Base-by-base conservation (phyloP, 2,329 filamentous ascomycete genomes). In the Pseudocercospora fuligena region DNA sequence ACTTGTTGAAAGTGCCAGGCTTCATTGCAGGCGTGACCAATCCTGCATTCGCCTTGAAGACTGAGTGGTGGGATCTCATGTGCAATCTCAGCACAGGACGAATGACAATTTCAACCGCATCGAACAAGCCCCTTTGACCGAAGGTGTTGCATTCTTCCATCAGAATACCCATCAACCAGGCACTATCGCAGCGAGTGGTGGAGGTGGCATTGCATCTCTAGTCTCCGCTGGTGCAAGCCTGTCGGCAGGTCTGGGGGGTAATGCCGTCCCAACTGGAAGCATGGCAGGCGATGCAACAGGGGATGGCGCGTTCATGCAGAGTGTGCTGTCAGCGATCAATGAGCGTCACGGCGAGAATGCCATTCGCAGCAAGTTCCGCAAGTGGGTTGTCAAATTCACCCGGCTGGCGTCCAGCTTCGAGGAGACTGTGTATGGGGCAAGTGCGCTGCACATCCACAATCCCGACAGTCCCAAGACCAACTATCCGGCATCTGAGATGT, bases 1-100 rank as follows among this genome's bases (percentile, higher is more conserved):
- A 98, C 77, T 86, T 99, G 11, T 86, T 99, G 57, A 94, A 96
- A 74, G 95, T 99, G 0, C 94, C 95, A 6, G 95, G 95, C 1
- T 99, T 99, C 80, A 97, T 99, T 73, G 95, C 95, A 2, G 95
- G 95, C 65, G 95, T 99, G 47, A 99, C 94, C 1, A 99, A 99
- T 76, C 95, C 95, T 5, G 94, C 93, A 0, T 99, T 99, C 78
- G 93, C 94, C 68, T 89, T 93, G 75, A 94, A 98, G 75, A 92
- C 92, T 0, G 94, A 97, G 77, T 99, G 95, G 95, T 99, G 95
- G 95, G 95, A 99, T 79, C 82, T 99, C 9, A 85, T 99, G 12
- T 99, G 95, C 79, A 95, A 99, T 79, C 84, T 99, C 49, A 91
- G 94, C 0, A 94, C 90, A 1, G 95, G 95, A 9, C 89, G 94